Conservation (phyloP, 2,329 filamentous ascomycete species). For the Scytalidium sp. region DNA sequence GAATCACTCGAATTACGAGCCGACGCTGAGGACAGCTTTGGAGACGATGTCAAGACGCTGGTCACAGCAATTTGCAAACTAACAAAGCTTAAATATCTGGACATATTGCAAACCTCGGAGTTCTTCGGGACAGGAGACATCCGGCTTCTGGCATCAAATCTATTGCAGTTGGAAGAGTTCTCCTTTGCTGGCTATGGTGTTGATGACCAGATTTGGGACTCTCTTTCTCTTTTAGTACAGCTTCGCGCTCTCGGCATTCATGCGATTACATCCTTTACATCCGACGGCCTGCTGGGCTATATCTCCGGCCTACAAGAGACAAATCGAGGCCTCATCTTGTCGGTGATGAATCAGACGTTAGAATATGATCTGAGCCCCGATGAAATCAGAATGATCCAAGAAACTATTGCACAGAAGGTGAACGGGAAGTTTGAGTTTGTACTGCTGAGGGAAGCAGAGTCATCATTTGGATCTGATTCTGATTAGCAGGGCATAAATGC, state of each 20-base stretch:
- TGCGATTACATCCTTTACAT: slow-evolving; percentile 53
- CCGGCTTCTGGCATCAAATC: slow-evolving; percentile 38
- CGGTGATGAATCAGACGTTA: slow-evolving; percentile 27
- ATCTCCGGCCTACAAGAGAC: slow-evolving; percentile 32
- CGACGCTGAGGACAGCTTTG: slow-evolving; percentile 41
- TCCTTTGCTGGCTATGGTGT: slow-evolving; percentile 53
- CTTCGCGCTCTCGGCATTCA: slow-evolving; percentile 52
- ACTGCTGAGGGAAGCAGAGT: slow-evolving; percentile 23
- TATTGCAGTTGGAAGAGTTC: slow-evolving; percentile 48
- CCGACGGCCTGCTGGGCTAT: slow-evolving; percentile 43
- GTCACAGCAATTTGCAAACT: slow-evolving; percentile 49
- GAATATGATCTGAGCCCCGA: slow-evolving; percentile 21
- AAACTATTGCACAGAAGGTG: slow-evolving; percentile 23
- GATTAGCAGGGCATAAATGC: slow-evolving; percentile 15
- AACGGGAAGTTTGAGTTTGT: slow-evolving; percentile 32
- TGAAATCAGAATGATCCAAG: slow-evolving; percentile 23
- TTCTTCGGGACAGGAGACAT: slow-evolving; percentile 50
- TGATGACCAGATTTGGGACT: slow-evolving; percentile 43
- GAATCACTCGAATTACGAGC: slow-evolving; percentile 41
- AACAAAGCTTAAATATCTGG: slow-evolving; percentile 48
- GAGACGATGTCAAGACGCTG: slow-evolving; percentile 45
- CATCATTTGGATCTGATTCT: slow-evolving; percentile 22
- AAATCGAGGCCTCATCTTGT: slow-evolving; percentile 29
- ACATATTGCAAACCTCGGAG: slow-evolving; percentile 48
- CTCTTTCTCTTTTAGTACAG: slow-evolving; percentile 41